Evolutionary conservation across 2,329 filamentous ascomycete genomes (phyloP).

Genomic region (Diaporthe nobilis): DNA sequence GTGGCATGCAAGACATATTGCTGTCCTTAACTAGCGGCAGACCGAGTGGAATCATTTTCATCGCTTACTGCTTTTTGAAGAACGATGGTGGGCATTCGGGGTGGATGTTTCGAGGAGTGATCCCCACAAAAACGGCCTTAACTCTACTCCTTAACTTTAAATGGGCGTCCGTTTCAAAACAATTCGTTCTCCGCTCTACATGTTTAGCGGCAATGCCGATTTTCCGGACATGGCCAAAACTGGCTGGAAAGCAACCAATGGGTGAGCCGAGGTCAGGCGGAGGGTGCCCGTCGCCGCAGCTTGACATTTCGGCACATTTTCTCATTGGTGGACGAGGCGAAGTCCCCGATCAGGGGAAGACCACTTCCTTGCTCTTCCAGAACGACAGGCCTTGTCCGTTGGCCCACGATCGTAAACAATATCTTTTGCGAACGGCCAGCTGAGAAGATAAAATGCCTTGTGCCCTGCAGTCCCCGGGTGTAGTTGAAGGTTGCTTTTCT

Average conservation of each 20-base stretch:
- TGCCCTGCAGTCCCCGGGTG: background rate
- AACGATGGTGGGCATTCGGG: slow-evolving; percentile 1
- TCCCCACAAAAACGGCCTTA: slow-evolving; percentile 2
- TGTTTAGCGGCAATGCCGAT: slow-evolving; percentile 3
- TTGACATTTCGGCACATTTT: slow-evolving; percentile 1
- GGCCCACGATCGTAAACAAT: background rate
- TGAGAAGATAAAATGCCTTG: slow-evolving; percentile 1
- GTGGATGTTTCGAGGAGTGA: slow-evolving; percentile 11
- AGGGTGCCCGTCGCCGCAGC: background rate
- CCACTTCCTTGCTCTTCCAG: background rate
- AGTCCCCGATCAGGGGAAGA: background rate
- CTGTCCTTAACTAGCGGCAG: background rate
- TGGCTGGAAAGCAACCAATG: background rate
- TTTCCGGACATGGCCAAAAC: background rate
- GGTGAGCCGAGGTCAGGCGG: background rate
- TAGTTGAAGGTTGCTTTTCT: background rate
- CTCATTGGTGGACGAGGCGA: background rate
- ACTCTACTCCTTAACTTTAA: slow-evolving; percentile 29
- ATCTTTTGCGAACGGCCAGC: background rate
- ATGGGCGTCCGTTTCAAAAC: slow-evolving; percentile 19
- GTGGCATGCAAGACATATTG: background rate
- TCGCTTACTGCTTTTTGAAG: background rate
- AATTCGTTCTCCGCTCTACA: background rate
- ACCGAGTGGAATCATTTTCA: background rate
- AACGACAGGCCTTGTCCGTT: background rate